Evolutionary conservation across 2,329 filamentous ascomycete species (phyloP).

Genomic region (Neonectria sp.): DNA sequence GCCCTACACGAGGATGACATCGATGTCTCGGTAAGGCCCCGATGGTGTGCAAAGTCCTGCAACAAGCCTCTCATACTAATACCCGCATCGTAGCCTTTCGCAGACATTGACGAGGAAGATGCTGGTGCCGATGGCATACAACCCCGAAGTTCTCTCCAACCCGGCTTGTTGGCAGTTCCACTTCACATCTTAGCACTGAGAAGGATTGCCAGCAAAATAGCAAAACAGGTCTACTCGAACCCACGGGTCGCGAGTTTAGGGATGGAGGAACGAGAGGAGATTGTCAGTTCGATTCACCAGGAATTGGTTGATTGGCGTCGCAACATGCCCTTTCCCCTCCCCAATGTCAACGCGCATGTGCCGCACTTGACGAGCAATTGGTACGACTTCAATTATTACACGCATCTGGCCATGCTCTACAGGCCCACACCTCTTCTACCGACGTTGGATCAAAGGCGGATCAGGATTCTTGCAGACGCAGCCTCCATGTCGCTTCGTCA

Average conservation of each 20-base stretch:
- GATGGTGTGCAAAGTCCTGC: background rate
- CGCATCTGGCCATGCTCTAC: constrained; percentile 61
- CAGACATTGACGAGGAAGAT: constrained; percentile 54
- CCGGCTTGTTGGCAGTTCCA: constrained; percentile 56
- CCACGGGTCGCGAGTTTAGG: constrained; percentile 32
- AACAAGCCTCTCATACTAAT: background rate
- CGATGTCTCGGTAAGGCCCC: constrained; percentile 52
- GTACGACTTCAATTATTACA: constrained; percentile 66
- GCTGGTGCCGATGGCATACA: constrained; percentile 43
- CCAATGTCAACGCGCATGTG: constrained; percentile 55
- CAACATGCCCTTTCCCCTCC: constrained; percentile 61
- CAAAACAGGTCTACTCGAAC: constrained; percentile 55
- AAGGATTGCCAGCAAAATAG: constrained; percentile 59
- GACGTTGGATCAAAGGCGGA: constrained; percentile 51
- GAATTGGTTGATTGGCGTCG: constrained; percentile 61
- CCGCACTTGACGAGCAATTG: constrained; percentile 61
- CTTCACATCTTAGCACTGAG: constrained; percentile 59
- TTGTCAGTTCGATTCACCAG: constrained; percentile 54
- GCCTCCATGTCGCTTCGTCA: constrained; percentile 61
- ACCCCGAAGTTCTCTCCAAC: constrained; percentile 47
- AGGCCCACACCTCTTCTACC: constrained; percentile 60
- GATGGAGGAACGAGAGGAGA: constrained; percentile 49
- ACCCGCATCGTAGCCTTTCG: constrained; percentile 51
- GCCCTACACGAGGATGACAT: constrained; percentile 63
- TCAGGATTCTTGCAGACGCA: constrained; percentile 57